Conservation (phyloP, 495 filamentous ascomycete species). For the Bacidia gigantensis region DNA sequence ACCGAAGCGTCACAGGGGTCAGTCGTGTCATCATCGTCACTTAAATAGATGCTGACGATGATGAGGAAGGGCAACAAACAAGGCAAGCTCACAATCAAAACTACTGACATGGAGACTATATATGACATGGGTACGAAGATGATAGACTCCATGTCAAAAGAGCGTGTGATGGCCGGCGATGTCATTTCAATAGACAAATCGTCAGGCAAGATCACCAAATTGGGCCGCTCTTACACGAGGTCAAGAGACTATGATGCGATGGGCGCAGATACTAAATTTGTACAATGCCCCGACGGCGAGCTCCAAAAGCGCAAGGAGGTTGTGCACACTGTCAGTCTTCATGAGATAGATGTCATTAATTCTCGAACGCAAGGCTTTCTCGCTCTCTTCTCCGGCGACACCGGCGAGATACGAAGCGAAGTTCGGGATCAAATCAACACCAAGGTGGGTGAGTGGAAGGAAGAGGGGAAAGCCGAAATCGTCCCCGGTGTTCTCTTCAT, state of each 20-base stretch:
- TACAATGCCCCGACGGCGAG: slow-evolving; percentile 97
- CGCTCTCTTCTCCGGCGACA: slow-evolving; percentile 93
- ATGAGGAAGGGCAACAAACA: slow-evolving; percentile 68
- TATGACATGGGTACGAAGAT: slow-evolving; percentile 99
- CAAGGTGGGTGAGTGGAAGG: slow-evolving; percentile 96
- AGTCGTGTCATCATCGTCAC: slow-evolving; percentile 9
- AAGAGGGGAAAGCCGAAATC: slow-evolving; percentile 96
- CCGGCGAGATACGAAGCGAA: slow-evolving; percentile 93
- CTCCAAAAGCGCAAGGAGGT: slow-evolving; percentile 95
- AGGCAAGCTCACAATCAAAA: slow-evolving; percentile 98
- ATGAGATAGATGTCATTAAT: slow-evolving; percentile 99
- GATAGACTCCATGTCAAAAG: slow-evolving; percentile 98
- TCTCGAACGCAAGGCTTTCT: slow-evolving; percentile 92
- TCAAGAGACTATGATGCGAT: slow-evolving; percentile 98
- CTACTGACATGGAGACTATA: slow-evolving; percentile 98
- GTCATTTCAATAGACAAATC: slow-evolving; percentile 98
- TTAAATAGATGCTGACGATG: background rate
- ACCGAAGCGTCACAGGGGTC: slow-evolving; percentile 87
- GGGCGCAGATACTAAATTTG: slow-evolving; percentile 95
- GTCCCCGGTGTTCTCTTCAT: slow-evolving; percentile 97
- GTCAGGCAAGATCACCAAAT: slow-evolving; percentile 91
- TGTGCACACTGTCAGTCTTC: slow-evolving; percentile 87
- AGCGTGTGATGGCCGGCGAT: slow-evolving; percentile 95
- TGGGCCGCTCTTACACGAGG: slow-evolving; percentile 83
- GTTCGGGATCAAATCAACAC: slow-evolving; percentile 97